Base-by-base conservation (phyloP, 2,329 filamentous ascomycete species). In the Hypocrella siamensis region DNA sequence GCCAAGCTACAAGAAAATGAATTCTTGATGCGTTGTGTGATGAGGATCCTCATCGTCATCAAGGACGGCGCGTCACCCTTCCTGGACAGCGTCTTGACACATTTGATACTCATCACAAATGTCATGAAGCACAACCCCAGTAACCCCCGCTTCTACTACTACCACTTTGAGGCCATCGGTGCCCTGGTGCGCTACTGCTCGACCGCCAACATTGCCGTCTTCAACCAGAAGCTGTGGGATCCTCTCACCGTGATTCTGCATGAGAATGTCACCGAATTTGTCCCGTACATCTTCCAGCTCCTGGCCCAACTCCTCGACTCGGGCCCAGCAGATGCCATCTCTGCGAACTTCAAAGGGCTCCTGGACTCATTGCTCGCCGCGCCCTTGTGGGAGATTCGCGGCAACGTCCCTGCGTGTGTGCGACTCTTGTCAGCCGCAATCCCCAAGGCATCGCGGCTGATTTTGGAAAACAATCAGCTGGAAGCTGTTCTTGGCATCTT, bases 1-100 rank as follows among this genome's bases (percentile, higher is more conserved):
- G 75, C 88, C 41, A 98, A 96, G 64, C 75, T 98, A 38, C 90
- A 98, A 50, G 90, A 98, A 57, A 98, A 98, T 49, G 90, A 98
- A 51, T 98, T 96, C 53, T 56, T 98, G 48, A 96, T 98, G 86
- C 82, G 85, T 46, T 98, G 90, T 47, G 84, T 94, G 35, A 98
- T 98, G 90, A 75, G 90, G 45, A 88, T 98, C 10, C 65, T 98
- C 38, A 85, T 98, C 41, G 86, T 96, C 40, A 80, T 96, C 54
- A 82, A 79, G 50, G 86, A 93, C 30, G 80, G 75, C 18, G 73
- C 88, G 11, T 57, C 76, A 3, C 67, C 75, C 2, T 75, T 90
- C 30, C 66, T 79, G 5, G 83, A 93, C 43, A 70, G 68, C 42
- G 73, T 93, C n/a, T 61, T 96, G 32, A 70, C 73, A 32, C 85